Evolutionary conservation across 352 stramenopile genomes (phyloP).

Genomic region (Phytophthora parvispora): DNA sequence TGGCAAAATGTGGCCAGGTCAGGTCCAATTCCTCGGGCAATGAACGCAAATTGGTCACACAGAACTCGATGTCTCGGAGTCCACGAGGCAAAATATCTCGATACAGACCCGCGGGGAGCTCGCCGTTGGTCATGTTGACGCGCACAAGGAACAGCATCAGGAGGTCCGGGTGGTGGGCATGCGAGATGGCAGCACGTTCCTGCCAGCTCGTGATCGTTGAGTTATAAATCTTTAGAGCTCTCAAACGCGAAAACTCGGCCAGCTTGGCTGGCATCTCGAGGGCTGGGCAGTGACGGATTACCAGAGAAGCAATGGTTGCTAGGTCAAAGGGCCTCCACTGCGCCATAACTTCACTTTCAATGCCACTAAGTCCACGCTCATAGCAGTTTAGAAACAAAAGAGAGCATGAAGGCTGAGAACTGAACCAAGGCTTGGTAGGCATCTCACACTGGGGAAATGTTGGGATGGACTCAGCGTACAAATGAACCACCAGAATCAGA

Average conservation of each 20-base stretch:
- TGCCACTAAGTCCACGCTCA: not conserved
- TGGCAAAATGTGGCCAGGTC: conserved; percentile 32
- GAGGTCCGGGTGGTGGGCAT: conserved; percentile 33
- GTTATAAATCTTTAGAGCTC: conserved; percentile 48
- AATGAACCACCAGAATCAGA: conserved; percentile 26
- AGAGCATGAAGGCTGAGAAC: conserved; percentile 27
- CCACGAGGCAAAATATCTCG: conserved; percentile 30
- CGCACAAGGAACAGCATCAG: conserved; percentile 46
- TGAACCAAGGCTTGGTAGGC: conserved; percentile 40
- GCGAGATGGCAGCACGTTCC: conserved; percentile 30
- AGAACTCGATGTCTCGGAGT: conserved; percentile 40
- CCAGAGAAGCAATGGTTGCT: conserved; percentile 12
- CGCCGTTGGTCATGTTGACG: conserved; percentile 34
- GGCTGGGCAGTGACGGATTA: conserved; percentile 37
- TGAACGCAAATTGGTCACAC: conserved; percentile 33
- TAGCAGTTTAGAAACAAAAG: conserved; percentile 36
- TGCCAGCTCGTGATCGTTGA: conserved; percentile 38
- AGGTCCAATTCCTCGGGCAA: conserved; percentile 46
- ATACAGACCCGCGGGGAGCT: conserved; percentile 41
- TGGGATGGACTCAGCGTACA: conserved; percentile 7
- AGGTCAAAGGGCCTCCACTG: conserved; percentile 28
- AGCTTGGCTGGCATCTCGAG: conserved; percentile 44
- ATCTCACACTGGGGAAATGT: conserved; percentile 28
- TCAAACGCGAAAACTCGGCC: conserved; percentile 38
- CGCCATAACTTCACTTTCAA: not conserved